Conservation (phyloP, 805 yeast genomes). For the Kuraishia ogatae region DNA sequence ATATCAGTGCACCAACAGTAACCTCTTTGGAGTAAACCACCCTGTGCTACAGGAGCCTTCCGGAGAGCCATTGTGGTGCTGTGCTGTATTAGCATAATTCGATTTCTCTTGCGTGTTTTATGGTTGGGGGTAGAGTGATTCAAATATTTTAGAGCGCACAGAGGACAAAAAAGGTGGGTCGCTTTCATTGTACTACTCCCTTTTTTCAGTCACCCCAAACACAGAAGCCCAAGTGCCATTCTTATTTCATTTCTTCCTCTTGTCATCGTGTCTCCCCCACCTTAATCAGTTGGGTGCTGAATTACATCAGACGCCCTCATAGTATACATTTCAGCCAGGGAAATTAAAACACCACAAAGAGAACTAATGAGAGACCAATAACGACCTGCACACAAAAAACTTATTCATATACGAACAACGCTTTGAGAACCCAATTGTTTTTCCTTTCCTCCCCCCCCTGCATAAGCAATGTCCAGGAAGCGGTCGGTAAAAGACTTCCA, state of each 20-base stretch:
- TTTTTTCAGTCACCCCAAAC: too few relatives aligned
- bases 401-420: background rate
- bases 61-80: background rate
- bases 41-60: too few relatives aligned
- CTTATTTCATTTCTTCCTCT: too few relatives aligned
- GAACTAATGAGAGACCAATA: background rate
- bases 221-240: too few relatives aligned
- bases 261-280: too few relatives aligned
- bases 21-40: background rate
- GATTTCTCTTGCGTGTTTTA: too few relatives aligned
- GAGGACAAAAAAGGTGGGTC: too few relatives aligned
- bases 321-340: background rate
- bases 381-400: background rate
- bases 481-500: conserved; percentile 76
- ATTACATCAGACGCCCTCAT: background rate
- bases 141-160: too few relatives aligned
- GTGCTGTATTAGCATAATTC: too few relatives aligned
- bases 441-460: background rate
- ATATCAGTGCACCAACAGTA: background rate
- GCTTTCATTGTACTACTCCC: too few relatives aligned
- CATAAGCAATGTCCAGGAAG: conserved; percentile 25
- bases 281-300: background rate
- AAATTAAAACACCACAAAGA: background rate
- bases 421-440: background rate
- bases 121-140: too few relatives aligned